Evolutionary conservation across 305 asterid genomes (phyloP).

Genomic region (Fraxinus xanthoxyloides): DNA sequence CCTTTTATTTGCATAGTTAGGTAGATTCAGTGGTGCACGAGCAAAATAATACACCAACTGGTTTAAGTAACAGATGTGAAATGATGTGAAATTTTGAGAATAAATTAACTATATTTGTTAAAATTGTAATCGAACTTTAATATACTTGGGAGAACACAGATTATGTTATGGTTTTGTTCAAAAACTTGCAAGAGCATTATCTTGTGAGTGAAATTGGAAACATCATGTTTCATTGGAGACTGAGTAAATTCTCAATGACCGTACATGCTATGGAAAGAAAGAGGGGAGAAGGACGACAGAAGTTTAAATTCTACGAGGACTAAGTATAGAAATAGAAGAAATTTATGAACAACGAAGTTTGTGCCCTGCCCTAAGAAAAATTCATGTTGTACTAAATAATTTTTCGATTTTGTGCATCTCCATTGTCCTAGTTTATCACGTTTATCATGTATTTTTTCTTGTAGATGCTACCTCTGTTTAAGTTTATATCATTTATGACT

Average conservation of each 20-base stretch:
- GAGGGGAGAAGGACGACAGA: neutral
- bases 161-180: neutral
- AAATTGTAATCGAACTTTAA: neutral
- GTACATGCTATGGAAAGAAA: neutral
- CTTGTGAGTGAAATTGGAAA: neutral
- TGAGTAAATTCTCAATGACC: neutral
- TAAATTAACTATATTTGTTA: neutral
- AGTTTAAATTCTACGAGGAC: neutral
- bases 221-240: neutral
- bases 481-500: neutral
- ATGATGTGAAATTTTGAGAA: neutral
- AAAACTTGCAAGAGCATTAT: neutral
- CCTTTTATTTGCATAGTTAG: neutral
- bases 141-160: neutral
- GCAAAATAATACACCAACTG: neutral
- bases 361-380: neutral
- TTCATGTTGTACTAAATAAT: neutral
- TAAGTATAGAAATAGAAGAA: neutral
- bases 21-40: neutral
- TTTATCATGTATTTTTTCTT: neutral
- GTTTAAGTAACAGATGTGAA: neutral
- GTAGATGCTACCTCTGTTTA: neutral
- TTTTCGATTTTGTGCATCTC: neutral
- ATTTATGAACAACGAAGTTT: neutral
- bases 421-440: neutral